Percentiles rank a stretch among this genome's conserved stretches.
phyloP scores from a whole-genome alignment of 2,329 filamentous ascomycete species.

The Colletotrichum godetiae region DNA sequence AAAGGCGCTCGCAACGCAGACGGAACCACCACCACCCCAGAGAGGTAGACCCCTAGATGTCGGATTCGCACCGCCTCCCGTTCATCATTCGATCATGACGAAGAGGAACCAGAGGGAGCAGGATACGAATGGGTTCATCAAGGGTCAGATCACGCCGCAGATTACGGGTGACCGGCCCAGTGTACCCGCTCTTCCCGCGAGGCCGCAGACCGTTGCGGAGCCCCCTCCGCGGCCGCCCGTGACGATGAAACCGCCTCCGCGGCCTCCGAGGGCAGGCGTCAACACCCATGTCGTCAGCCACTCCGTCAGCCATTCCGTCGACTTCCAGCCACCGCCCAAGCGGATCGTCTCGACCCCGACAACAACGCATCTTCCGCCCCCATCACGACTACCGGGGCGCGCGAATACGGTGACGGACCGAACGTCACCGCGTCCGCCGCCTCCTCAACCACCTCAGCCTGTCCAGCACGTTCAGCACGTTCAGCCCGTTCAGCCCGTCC shows the following conservation, averaged over 20 bases:
- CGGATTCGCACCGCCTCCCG: conserved; percentile 63
- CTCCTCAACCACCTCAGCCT: conserved; percentile 25
- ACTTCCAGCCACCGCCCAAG: conserved; percentile 41
- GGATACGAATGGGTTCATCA: conserved; percentile 53
- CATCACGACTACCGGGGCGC: conserved; percentile 43
- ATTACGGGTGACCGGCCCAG: conserved; percentile 52
- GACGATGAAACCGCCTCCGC: conserved; percentile 54
- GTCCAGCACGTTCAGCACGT: conserved; percentile 6
- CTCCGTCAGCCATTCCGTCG: conserved; percentile 35
- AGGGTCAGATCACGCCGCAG: conserved; percentile 52
- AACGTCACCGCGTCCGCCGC: conserved; percentile 42
- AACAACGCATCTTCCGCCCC: conserved; percentile 35
- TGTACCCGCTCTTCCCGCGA: conserved; percentile 59
- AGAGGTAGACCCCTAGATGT: conserved; percentile 47
- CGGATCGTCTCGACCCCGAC: conserved; percentile 37
- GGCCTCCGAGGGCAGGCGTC: conserved; percentile 52
- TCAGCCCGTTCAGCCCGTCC: conserved; percentile 8
- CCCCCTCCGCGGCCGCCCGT: conserved; percentile 42
- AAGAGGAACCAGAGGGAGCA: conserved; percentile 58
- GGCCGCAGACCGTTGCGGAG: conserved; percentile 54
- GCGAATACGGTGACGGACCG: conserved; percentile 55
- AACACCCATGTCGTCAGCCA: conserved; percentile 40
- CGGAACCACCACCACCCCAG: conserved; percentile 37
- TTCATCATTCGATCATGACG: conserved; percentile 60
- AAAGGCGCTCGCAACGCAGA: conserved; percentile 36